Conservation (phyloP, 1,284 basidiomycete species). For the Grifola frondosa region DNA sequence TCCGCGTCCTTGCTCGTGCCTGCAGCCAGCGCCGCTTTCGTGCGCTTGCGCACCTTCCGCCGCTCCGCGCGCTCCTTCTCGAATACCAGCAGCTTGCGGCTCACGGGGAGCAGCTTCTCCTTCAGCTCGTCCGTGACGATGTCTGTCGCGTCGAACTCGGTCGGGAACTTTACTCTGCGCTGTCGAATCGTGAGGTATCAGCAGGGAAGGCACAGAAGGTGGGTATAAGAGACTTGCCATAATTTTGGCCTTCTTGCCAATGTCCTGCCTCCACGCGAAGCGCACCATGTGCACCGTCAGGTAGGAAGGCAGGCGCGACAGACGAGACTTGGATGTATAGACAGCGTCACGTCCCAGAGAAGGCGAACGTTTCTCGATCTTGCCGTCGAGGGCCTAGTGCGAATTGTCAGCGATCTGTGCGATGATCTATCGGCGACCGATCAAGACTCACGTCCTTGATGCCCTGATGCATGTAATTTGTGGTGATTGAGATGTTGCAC, state of each 20-base stretch:
- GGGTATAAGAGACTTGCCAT: conserved; percentile 51
- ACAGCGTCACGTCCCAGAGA: conserved; percentile 77
- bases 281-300: conserved; percentile 92
- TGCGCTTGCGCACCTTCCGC: conserved; percentile 77
- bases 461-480: conserved; percentile 89
- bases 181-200: conserved; percentile 27
- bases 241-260: conserved; percentile 89
- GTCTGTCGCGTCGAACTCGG: conserved; percentile 85
- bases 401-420: background rate
- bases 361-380: conserved; percentile 85
- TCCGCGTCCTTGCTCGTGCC: conserved; percentile 34
- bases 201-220: background rate
- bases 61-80: conserved; percentile 86
- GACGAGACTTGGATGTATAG: conserved; percentile 82
- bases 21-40: conserved; percentile 47
- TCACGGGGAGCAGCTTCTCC: conserved; percentile 68
- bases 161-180: conserved; percentile 94
- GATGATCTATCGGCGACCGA: background rate
- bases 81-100: conserved; percentile 72
- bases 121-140: conserved; percentile 81
- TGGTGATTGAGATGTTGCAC: conserved; percentile 86
- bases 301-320: conserved; percentile 84
- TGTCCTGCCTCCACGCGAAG: conserved; percentile 94
- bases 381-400: conserved; percentile 75
- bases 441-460: conserved; percentile 71